Base-by-base conservation (phyloP, 805 yeast genomes). In the Tetrapisispora arboricola region DNA sequence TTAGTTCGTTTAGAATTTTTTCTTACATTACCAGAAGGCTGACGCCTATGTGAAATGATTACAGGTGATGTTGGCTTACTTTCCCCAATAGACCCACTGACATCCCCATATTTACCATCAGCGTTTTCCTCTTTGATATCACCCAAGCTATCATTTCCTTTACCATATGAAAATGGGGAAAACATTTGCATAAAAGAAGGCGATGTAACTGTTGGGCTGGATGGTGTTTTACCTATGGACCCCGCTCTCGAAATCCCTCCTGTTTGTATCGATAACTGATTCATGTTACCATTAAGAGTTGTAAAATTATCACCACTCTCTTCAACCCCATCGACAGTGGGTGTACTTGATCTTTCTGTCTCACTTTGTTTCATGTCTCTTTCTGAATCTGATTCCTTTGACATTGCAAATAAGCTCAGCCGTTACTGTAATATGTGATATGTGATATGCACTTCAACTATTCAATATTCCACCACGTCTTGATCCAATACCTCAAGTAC, bases 1-100 rank as follows among this genome's bases (percentile, higher is more conserved):
- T 46, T 45, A 5, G 39, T 36, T 21, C 48, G 44, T 22, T 37
- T 36, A 31, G 40, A 20, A 11, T 36, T 17, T 34, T 34, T 36
- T 27, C 33, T 43, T 16, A 38, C 38, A 16, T 26, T 44, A 3
- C 39, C 38, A 16, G 60, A 58, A 15, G 48, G 44, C 37, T 49
- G 52, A 30, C 59, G 49, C 44, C 60, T 51, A 38, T 58, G 61
- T 2, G 61, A 54, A 19, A 58, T 58, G 13, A 58, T 58, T 34
- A 44, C 50, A 3, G 63, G 62, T 4, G 57, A 43, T 19, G 41
- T 32, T 11, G 41, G 30, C 10, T 19, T 26, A 9, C 18, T 11
- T 5, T 6, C 22, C n/a, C 31, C 22, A 17, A n/a, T 2, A 20
- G 19, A 20, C 4, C 9, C 26, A 4, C 10, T 6, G 6, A 32